Conservation (phyloP, 1,139 yeast species). For the Suhomyces terraborum region DNA sequence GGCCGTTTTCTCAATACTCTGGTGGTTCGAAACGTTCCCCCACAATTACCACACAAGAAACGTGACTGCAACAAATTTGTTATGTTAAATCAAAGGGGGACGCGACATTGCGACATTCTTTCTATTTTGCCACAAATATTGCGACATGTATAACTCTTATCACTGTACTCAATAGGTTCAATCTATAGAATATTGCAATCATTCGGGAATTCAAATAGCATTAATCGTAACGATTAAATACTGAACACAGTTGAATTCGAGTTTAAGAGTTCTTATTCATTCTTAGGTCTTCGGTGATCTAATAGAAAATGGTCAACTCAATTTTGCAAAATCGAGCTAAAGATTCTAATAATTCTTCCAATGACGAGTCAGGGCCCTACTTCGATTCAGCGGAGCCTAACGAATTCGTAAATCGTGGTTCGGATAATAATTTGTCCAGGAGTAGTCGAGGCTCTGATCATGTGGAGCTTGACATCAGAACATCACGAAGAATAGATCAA, state of each 20-base stretch:
- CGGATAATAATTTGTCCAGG: neutral
- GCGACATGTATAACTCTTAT: slow-evolving; percentile 1
- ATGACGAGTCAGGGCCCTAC: neutral
- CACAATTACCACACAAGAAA: too few species aligned
- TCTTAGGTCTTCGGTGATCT: neutral
- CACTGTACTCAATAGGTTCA: neutral
- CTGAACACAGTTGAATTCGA: neutral
- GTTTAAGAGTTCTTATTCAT: neutral
- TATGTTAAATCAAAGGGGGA: too few species aligned
- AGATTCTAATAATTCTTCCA: neutral
- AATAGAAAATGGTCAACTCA: neutral
- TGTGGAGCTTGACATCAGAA: neutral
- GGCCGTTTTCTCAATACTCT: neutral
- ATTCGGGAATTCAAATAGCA: too few species aligned
- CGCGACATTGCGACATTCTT: slow-evolving; percentile 1
- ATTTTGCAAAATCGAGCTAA: neutral
- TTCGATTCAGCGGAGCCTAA: neutral
- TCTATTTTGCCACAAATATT: slow-evolving; percentile 1
- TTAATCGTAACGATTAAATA: too few species aligned
- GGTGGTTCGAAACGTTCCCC: neutral
- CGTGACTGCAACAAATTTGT: too few species aligned
- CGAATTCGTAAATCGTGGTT: neutral
- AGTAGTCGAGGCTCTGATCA: neutral
- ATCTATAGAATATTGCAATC: neutral
- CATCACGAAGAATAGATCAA: neutral